Conservation (phyloP, 345 rosid genomes). For the Citrus cavaleriei region DNA sequence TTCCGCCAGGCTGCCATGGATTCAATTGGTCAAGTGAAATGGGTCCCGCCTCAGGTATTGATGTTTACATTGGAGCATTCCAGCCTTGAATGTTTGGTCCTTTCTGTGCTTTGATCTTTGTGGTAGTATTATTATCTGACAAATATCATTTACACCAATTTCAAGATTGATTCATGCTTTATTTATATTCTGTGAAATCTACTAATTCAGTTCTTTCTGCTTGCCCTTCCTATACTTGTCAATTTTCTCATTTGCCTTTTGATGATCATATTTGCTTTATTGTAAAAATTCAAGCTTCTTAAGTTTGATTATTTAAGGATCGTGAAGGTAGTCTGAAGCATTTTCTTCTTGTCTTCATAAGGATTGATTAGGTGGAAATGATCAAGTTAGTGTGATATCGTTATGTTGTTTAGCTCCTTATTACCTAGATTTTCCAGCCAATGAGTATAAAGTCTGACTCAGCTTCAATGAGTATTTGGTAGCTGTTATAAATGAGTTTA, state of each 20-base stretch:
- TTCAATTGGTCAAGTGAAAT: conserved; percentile 76
- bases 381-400: too few relatives aligned
- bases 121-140: neutral
- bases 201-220: neutral
- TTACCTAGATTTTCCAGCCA: neutral
- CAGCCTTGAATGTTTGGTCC: neutral
- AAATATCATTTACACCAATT: neutral
- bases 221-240: neutral
- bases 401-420: neutral
- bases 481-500: neutral
- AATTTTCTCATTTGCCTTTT: neutral
- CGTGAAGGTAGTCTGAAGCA: neutral
- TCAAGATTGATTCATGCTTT: neutral
- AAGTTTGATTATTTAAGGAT: neutral
- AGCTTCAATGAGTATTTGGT: neutral
- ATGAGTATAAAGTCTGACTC: neutral
- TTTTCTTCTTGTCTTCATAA: neutral
- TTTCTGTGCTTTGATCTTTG: neutral
- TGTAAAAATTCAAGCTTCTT: neutral
- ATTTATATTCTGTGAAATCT: neutral
- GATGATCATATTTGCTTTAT: neutral
- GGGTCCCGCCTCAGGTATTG: conserved; percentile 92
- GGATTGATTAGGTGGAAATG: too few relatives aligned
- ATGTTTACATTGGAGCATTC: conserved; percentile 4
- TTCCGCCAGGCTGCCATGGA: conserved; percentile 76